A percentile compares a stretch with the other conserved stretches of the same genome.
These are phyloP conservation scores for Monosporascus ibericus DNA, from an alignment of 2,329 filamentous ascomycete genomes.

Conservation along the genomic window DNA sequence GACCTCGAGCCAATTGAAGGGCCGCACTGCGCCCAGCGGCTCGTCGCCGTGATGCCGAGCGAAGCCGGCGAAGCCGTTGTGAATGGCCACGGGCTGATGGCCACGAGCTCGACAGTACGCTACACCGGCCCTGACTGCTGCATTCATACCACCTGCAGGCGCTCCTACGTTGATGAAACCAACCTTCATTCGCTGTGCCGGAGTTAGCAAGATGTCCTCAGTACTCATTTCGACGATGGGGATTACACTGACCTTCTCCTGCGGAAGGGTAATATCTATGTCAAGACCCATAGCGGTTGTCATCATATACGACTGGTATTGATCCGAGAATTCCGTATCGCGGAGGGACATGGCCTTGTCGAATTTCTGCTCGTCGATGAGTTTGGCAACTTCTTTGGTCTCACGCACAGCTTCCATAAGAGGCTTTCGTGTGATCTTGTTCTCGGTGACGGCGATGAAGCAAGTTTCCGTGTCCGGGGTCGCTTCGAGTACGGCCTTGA, in stretches of 20 bases:
- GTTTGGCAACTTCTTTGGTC: slow-evolving; percentile 76
- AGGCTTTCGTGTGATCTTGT: slow-evolving; percentile 89
- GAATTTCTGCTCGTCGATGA: slow-evolving; percentile 82
- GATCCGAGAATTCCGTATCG: slow-evolving; percentile 90
- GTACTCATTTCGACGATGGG: too few species aligned
- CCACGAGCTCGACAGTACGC: slow-evolving; percentile 87
- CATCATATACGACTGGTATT: slow-evolving; percentile 84
- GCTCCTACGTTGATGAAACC: slow-evolving; percentile 96
- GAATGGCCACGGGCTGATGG: slow-evolving; percentile 87
- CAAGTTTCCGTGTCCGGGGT: slow-evolving; percentile 85
- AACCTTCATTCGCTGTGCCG: slow-evolving; percentile 70
- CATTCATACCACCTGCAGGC: slow-evolving; percentile 96
- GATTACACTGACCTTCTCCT: slow-evolving; percentile 56
- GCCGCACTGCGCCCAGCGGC: slow-evolving; percentile 74
- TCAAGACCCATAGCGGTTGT: slow-evolving; percentile 79
- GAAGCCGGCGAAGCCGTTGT: slow-evolving; percentile 95
- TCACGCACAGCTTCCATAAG: slow-evolving; percentile 82
- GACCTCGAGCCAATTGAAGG: slow-evolving; percentile 88
- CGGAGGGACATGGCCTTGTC: slow-evolving; percentile 79
- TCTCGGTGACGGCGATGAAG: slow-evolving; percentile 94
- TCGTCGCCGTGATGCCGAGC: slow-evolving; percentile 82
- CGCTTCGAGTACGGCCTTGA: slow-evolving; percentile 83
- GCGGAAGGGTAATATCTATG: slow-evolving; percentile 56
- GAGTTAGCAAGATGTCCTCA: slow-evolving; percentile 21
- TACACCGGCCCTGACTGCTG: slow-evolving; percentile 85